Percentiles rank a stretch among this genome's conserved stretches.
Evolutionary conservation across 352 stramenopile species (phyloP).

Genomic region (Pythium aquatile): DNA sequence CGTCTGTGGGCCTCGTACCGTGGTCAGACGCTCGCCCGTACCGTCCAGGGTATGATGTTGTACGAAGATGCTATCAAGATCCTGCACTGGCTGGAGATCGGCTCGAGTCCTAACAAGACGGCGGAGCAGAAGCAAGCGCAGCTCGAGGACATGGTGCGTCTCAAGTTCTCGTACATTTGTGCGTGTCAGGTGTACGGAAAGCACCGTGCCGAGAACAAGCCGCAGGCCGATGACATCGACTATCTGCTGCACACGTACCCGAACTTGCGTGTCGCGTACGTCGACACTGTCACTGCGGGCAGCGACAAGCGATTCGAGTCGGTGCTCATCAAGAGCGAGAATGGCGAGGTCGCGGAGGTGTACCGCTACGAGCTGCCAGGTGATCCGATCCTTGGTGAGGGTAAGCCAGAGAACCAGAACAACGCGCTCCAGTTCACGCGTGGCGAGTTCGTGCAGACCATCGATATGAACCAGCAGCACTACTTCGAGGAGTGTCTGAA

Average conservation of each 20-base stretch:
- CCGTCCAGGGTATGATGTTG: conserved; percentile 85
- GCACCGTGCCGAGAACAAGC: conserved; percentile 59
- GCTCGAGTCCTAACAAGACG: conserved; percentile 58
- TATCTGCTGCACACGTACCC: conserved; percentile 77
- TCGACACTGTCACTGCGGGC: conserved; percentile 58
- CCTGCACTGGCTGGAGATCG: conserved; percentile 82
- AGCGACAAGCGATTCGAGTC: conserved; percentile 57
- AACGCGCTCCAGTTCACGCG: conserved; percentile 77
- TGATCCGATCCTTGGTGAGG: conserved; percentile 80
- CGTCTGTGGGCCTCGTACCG: conserved; percentile 81
- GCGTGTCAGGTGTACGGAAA: conserved; percentile 85
- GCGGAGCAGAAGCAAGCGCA: conserved; percentile 79
- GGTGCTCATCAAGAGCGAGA: conserved; percentile 80
- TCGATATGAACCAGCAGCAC: conserved; percentile 89
- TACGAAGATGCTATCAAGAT: conserved; percentile 90
- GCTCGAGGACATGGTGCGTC: conserved; percentile 78
- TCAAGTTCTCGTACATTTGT: conserved; percentile 88
- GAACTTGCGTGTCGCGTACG: conserved; percentile 84
- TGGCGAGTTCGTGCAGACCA: conserved; percentile 85
- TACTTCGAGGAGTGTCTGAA: conserved; percentile 88
- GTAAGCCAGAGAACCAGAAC: conserved; percentile 88
- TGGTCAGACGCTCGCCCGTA: conserved; percentile 80
- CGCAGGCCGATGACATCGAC: conserved; percentile 79
- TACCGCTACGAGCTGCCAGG: conserved; percentile 82
- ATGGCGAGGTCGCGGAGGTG: conserved; percentile 69